Percentiles rank a stretch among this genome's conserved stretches.
Evolutionary conservation across 768 basidiomycete genomes (phyloP).

Genomic region (Ramaria rubella): DNA sequence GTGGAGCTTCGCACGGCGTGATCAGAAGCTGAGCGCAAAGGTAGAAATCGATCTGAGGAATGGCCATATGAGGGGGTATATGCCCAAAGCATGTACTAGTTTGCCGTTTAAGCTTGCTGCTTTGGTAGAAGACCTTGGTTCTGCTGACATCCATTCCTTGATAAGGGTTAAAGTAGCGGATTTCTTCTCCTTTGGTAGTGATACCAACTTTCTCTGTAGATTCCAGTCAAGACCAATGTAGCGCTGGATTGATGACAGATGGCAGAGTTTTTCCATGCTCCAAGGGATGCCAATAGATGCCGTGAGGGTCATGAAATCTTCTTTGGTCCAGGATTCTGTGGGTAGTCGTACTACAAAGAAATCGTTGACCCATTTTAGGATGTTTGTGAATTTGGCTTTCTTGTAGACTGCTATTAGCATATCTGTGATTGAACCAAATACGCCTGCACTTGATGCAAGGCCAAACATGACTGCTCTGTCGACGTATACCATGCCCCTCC

Average conservation of each 20-base stretch:
- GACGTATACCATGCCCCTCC: background rate
- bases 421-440: slow-evolving; percentile 32
- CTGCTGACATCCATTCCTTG: background rate
- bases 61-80: slow-evolving; percentile 22
- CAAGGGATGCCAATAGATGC: background rate
- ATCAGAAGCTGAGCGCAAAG: slow-evolving; percentile 20
- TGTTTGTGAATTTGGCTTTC: slow-evolving; percentile 15
- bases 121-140: slow-evolving; percentile 11
- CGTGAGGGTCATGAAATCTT: background rate
- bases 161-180: background rate
- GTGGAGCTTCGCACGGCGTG: slow-evolving; percentile 11
- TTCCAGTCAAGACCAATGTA: background rate
- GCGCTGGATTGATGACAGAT: background rate
- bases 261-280: background rate
- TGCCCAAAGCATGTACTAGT: slow-evolving; percentile 25
- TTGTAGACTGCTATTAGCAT: slow-evolving; percentile 18
- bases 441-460: slow-evolving; percentile 25
- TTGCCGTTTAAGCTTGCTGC: slow-evolving; percentile 26
- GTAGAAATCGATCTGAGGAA: slow-evolving; percentile 18
- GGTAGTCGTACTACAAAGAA: slow-evolving; percentile 26
- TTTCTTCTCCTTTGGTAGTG: background rate
- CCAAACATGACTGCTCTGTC: slow-evolving; percentile 22
- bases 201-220: background rate
- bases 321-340: slow-evolving; percentile 6
- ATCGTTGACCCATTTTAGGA: slow-evolving; percentile 37